These are phyloP conservation scores for Candida tunisiensis DNA, from an alignment of 1,139 yeast species.

Conservation along the genomic window DNA sequence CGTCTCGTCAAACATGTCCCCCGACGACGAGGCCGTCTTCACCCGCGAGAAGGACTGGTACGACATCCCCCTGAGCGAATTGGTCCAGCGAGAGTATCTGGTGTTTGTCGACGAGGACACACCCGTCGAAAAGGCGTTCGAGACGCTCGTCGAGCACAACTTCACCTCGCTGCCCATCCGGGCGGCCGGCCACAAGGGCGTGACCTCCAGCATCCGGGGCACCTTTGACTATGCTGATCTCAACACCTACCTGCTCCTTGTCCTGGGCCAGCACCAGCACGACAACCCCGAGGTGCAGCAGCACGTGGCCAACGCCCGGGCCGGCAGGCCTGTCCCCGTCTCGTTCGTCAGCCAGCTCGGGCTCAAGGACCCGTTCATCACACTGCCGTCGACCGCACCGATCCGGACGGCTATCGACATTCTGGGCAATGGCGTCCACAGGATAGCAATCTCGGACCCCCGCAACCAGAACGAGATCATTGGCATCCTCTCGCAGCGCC, in stretches of 20 bases:
- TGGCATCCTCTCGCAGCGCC: constrained; percentile 80
- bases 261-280: constrained; percentile 41
- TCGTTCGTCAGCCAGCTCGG: constrained; percentile 62
- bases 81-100: constrained; percentile 66
- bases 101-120: constrained; percentile 44
- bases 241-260: constrained; percentile 63
- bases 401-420: constrained; percentile 65
- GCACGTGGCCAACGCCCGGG: constrained; percentile 17
- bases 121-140: constrained; percentile 79
- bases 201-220: constrained; percentile 29
- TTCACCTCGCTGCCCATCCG: constrained; percentile 74
- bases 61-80: constrained; percentile 49
- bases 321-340: constrained; percentile 45
- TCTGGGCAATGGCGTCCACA: constrained; percentile 81
- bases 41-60: constrained; percentile 44
- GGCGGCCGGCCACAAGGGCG: constrained; percentile 26
- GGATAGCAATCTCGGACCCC: constrained; percentile 64
- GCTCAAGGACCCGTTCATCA: constrained; percentile 75
- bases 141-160: constrained; percentile 49
- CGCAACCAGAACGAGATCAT: constrained; percentile 19
- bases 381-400: constrained; percentile 50
- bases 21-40: too few species aligned
- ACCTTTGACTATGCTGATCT: constrained; percentile 89
- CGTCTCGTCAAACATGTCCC: too few species aligned
- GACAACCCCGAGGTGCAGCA: constrained; percentile 13